A percentile compares a stretch with the other conserved stretches of the same genome.
phyloP scores from a whole-genome alignment of 73 alveolate species.

The Tetrahymena borealis region DNA sequence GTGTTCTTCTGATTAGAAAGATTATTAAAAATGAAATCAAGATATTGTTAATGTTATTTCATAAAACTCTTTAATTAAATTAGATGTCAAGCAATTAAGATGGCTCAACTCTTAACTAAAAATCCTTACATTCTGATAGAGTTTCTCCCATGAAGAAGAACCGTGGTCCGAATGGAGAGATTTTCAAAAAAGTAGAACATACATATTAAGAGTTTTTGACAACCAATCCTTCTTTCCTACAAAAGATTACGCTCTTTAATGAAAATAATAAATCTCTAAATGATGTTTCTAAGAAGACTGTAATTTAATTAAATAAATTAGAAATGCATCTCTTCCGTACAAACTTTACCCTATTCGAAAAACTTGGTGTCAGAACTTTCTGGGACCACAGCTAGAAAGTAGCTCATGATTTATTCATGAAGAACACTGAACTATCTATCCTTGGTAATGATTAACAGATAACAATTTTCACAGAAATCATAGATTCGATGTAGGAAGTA shows the following conservation, averaged over 20 bases:
- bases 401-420: conserved; percentile 27
- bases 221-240: neutral
- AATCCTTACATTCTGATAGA: neutral
- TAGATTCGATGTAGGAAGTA: conserved; percentile 5
- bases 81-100: neutral
- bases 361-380: conserved; percentile 19
- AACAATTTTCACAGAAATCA: conserved; percentile 2
- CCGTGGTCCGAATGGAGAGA: neutral
- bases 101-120: neutral
- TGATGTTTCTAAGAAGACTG: neutral
- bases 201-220: neutral
- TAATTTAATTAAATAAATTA: neutral
- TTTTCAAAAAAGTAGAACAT: neutral
- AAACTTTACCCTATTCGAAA: conserved; percentile 13
- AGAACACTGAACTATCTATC: conserved; percentile 19
- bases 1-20: no score
- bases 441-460: conserved; percentile 19
- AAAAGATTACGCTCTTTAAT: neutral
- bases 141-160: neutral
- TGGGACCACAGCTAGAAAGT: conserved; percentile 24
- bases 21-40: no score
- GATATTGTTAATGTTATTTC: no score
- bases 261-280: neutral
- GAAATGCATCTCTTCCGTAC: conserved; percentile 14
- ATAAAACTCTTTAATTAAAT: neutral